These are phyloP conservation scores for Erysiphe pulchra DNA, from an alignment of 2,329 filamentous ascomycete genomes.

Conservation along the genomic window DNA sequence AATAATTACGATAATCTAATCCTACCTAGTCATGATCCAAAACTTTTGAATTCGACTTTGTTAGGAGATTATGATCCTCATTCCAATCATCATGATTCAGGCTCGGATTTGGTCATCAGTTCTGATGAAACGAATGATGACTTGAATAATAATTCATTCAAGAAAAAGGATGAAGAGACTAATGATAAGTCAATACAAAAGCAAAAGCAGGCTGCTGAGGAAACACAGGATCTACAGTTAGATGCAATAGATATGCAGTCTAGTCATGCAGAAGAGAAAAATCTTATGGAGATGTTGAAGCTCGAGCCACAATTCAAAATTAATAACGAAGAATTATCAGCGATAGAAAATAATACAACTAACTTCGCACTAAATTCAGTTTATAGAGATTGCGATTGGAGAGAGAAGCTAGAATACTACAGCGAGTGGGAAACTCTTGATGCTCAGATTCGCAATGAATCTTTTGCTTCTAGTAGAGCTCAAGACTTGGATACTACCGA, in stretches of 20 bases:
- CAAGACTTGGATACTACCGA: slow-evolving; percentile 1
- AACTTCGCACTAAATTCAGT: neutral
- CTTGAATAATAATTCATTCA: neutral
- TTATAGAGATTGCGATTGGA: slow-evolving; percentile 8
- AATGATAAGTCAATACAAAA: neutral
- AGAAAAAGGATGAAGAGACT: neutral
- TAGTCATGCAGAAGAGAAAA: slow-evolving; percentile 9
- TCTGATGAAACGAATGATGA: neutral
- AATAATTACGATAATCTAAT: neutral
- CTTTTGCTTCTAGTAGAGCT: slow-evolving; percentile 7
- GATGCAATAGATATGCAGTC: slow-evolving; percentile 9
- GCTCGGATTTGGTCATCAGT: neutral
- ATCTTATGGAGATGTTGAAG: slow-evolving; percentile 10
- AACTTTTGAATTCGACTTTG: neutral
- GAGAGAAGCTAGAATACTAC: slow-evolving; percentile 8
- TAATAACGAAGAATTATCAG: slow-evolving; percentile 2
- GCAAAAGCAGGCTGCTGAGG: slow-evolving; percentile 1
- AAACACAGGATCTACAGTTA: slow-evolving; percentile 6
- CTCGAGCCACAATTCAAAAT: slow-evolving; percentile 9
- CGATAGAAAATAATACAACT: slow-evolving; percentile 1
- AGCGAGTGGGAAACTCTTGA: slow-evolving; percentile 12
- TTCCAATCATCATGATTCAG: neutral
- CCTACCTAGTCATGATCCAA: neutral
- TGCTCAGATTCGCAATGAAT: slow-evolving; percentile 4
- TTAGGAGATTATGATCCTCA: neutral